Conservation (phyloP, 768 basidiomycete genomes). For the Leccinum uliginosum region DNA sequence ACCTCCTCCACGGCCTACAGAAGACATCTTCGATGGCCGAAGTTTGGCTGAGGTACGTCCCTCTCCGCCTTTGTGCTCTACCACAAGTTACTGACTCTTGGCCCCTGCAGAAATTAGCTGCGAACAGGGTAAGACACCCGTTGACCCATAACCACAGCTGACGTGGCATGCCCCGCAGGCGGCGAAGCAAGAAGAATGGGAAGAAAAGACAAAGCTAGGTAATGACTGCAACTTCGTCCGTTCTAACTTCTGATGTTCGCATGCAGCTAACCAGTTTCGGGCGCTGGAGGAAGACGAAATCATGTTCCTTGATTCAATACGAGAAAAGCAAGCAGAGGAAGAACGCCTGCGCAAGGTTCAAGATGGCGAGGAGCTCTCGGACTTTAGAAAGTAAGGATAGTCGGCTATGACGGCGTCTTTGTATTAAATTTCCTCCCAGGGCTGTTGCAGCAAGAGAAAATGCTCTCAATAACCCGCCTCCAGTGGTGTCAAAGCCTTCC, state of each 20-base stretch:
- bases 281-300: conserved; percentile 89
- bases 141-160: conserved; percentile 3
- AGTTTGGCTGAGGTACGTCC: conserved; percentile 81
- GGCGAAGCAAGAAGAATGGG: conserved; percentile 92
- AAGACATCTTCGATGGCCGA: conserved; percentile 78
- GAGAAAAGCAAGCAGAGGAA: conserved; percentile 71
- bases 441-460: conserved; percentile 68
- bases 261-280: conserved; percentile 79
- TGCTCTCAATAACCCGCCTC: conserved; percentile 41
- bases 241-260: conserved; percentile 7
- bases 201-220: conserved; percentile 79
- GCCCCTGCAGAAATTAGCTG: conserved; percentile 71
- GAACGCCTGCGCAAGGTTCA: conserved; percentile 69
- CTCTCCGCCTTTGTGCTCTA: conserved; percentile 4
- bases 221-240: conserved; percentile 4
- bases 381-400: conserved; percentile 67
- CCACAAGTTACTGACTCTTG: conserved; percentile 10
- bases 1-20: conserved; percentile 70
- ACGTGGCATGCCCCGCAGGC: conserved; percentile 43
- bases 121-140: conserved; percentile 62
- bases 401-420: neutral
- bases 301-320: conserved; percentile 79
- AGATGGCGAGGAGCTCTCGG: conserved; percentile 75
- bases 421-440: conserved; percentile 30
- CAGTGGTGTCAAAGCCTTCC: conserved; percentile 29